Evolutionary conservation across 257 asterid species (phyloP), one percentile per base, ranked within the genome.

Genomic region (Voacanga thouarsii): DNA sequence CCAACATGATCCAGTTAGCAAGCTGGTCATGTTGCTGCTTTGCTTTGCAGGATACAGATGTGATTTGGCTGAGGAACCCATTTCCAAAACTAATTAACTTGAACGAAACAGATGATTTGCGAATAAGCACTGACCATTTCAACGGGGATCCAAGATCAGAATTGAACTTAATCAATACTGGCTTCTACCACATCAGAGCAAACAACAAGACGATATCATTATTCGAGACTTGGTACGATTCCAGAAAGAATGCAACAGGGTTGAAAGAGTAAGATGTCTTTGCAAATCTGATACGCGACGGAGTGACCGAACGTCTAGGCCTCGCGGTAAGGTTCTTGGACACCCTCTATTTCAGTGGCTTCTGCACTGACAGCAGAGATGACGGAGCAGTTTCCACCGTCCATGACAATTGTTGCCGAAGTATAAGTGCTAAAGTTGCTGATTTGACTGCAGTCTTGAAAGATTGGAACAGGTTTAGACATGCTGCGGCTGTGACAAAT

Each of bases 201-300:
- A 91, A 87, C 86, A 67, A 77, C 41, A 86, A 65, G 24, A 92
- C 96, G 47, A 82, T 80, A 59, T 26, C 90, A 30, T 56, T 92
- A 53, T 92, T 91, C 11, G 56, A 89, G 23, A 80, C 64, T 45
- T 91, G 96, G 97, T 89, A 88, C 71, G 88, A 70, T 19, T 39
- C 6, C 79, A 75, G 91, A 77, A 79, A 39, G 4, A 87, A 83
- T 23, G 77, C 89, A 0, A 76, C 81, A 0, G 90, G 90, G 11
- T 21, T 78, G 83, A 92, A 92, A 81, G 96, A 91, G 66, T 95
- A 92, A 70, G 97, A 91, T 50, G 96, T 91, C 23, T 75, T 92
- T 61, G 78, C 21, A 19, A 83, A 57, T 8, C 30, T 92, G 47
- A 75, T 87, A n/a, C n/a, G 12, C 0, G 30, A 41, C 0, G 89